phyloP scores from a whole-genome alignment of 2,329 filamentous ascomycete species.

The Aspergillus sp. region DNA sequence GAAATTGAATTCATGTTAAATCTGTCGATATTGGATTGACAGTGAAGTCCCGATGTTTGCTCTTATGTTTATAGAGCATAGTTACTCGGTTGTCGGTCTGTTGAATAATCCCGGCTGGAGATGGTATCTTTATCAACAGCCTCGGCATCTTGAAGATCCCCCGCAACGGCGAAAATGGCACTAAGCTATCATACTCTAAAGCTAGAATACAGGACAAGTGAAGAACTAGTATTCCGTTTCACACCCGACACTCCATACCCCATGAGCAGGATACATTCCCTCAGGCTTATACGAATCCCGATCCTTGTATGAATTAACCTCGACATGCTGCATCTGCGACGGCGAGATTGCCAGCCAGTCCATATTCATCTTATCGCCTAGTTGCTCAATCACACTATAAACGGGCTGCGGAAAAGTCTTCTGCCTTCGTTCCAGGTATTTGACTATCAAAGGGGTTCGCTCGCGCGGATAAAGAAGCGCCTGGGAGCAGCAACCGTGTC shows the following conservation, averaged over 20 bases:
- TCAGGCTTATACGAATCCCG: constrained; percentile 9
- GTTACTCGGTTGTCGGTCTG: too few species aligned
- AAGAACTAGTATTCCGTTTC: constrained; percentile 2
- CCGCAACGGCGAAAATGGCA: neutral
- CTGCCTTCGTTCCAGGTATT: constrained; percentile 9
- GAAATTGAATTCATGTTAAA: constrained; percentile 1
- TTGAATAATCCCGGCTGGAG: neutral
- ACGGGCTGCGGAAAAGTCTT: constrained; percentile 10
- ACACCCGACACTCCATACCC: constrained; percentile 19
- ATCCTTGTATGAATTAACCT: constrained; percentile 17
- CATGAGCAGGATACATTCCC: constrained; percentile 14
- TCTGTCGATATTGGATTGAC: neutral
- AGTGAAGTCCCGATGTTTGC: neutral
- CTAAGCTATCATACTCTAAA: too few species aligned
- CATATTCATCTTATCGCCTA: constrained; percentile 8
- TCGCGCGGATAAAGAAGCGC: constrained; percentile 36
- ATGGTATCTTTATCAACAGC: neutral
- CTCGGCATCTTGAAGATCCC: neutral
- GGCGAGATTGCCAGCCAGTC: constrained; percentile 16
- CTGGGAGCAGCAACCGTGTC: constrained; percentile 39
- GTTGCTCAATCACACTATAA: constrained; percentile 13
- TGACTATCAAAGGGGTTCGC: constrained; percentile 11
- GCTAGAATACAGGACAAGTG: too few species aligned
- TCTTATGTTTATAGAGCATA: too few species aligned
- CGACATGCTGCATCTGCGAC: constrained; percentile 18